Evolutionary conservation across 2,329 filamentous ascomycete genomes (phyloP), one percentile per base, ranked within the genome.

Genomic region (Xylariaceae sp.): DNA sequence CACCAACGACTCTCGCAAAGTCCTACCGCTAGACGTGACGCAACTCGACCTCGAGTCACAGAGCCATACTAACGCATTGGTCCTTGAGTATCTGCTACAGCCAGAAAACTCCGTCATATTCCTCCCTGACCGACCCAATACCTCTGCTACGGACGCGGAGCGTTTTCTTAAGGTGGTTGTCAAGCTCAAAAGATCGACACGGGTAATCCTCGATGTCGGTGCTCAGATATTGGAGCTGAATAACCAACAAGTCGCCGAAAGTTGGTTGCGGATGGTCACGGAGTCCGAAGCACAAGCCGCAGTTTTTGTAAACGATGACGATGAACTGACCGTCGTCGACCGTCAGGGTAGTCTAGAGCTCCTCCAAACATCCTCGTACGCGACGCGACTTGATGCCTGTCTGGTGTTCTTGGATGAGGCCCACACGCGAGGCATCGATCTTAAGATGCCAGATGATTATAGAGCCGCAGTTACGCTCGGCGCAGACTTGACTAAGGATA

Each of bases 191-290:
- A 58, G 45, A 0, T 32, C 55, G 0, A 83, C 84, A 16, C 70
- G 73, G 0, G 71, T 87, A 0, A 70, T 88, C 0, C 82, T 88
- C 0, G 84, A 87, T 62, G 80, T 82, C 0, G 85, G 85, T 0
- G 84, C 85, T 0, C 79, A 83, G 18, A 80, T 87, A n/a, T 65
- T 87, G 0, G 84, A 87, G 61, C 80, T 83, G 71, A 72, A 77
- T 56, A 87, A 84, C 58, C 44, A 64, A 1, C 66, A 65, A 0
- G 68, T 86, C 0, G 81, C 73, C 0, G 67, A 68, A 6, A 65
- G 67, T 1, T 85, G 82, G 82, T 62, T 86, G 0, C 57, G 65
- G 0, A 64, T 73, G 0, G 76, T 82, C 34, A 4, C n/a, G 0
- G 13, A 67, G 1, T 74, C 76, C 0, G 67, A 70, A 1, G 26